Conservation (phyloP, 768 basidiomycete genomes). For the Tricholoma bakamatsutake region DNA sequence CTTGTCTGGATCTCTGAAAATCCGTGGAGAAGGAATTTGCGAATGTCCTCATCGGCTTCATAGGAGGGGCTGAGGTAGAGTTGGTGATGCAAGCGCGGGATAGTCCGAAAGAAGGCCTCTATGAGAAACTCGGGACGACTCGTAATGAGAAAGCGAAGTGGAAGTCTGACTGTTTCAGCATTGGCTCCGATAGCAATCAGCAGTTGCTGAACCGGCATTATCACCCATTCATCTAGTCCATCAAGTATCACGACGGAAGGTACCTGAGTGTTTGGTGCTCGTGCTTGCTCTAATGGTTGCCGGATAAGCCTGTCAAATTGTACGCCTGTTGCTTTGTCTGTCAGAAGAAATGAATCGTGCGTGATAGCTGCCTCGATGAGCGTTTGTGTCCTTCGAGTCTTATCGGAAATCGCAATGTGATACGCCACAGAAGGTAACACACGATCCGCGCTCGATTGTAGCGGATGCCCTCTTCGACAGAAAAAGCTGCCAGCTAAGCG, state of each 20-base stretch:
- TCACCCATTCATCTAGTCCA: slow-evolving; percentile 12
- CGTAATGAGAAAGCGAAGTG: slow-evolving; percentile 5
- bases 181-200: background rate
- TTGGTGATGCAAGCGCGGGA: background rate
- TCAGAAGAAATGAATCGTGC: slow-evolving; percentile 5
- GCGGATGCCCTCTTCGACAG: slow-evolving; percentile 22
- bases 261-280: background rate
- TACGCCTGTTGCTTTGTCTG: background rate
- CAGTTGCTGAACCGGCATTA: background rate
- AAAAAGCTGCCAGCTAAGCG: slow-evolving; percentile 26
- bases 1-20: slow-evolving; percentile 1
- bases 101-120: background rate
- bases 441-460: slow-evolving; percentile 12
- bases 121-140: slow-evolving; percentile 4
- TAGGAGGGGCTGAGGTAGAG: background rate
- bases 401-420: slow-evolving; percentile 12
- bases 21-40: background rate
- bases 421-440: slow-evolving; percentile 22
- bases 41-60: background rate
- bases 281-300: slow-evolving; percentile 2
- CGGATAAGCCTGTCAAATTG: slow-evolving; percentile 11
- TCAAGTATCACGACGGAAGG: slow-evolving; percentile 7
- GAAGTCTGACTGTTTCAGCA: background rate
- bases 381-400: background rate
- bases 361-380: background rate